phyloP scores from a whole-genome alignment of 1,139 yeast species.

The Magnusiomyces clavatus region DNA sequence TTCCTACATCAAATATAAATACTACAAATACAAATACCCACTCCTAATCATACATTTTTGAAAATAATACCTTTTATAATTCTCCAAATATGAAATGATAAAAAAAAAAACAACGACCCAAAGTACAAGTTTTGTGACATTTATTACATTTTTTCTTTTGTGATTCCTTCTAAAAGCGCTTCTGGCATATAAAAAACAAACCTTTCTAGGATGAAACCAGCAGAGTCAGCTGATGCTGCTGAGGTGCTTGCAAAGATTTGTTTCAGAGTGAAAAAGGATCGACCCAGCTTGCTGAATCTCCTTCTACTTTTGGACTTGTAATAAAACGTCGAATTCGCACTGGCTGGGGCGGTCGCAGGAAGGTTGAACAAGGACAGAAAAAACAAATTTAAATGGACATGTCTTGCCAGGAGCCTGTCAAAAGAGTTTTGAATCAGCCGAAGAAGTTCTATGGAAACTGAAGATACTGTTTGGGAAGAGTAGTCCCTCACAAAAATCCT shows the following conservation, averaged over 20 bases:
- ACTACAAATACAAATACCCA: no score
- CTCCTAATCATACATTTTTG: no score
- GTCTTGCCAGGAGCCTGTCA: slow-evolving; percentile 8
- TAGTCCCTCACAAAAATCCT: not conserved
- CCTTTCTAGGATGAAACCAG: not conserved
- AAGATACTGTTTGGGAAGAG: slow-evolving; percentile 1
- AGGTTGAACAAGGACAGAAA: slow-evolving; percentile 8
- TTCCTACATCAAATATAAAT: no score
- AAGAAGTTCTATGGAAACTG: slow-evolving; percentile 3
- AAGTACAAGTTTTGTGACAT: no score
- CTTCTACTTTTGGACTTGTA: not conserved
- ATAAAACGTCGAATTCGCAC: not conserved
- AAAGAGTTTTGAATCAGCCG: slow-evolving; percentile 11
- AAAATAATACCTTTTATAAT: no score
- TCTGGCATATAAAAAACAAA: slow-evolving; percentile 6
- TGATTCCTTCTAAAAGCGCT: not conserved
- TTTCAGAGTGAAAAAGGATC: not conserved
- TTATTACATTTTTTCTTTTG: not conserved
- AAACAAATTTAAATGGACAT: slow-evolving; percentile 7
- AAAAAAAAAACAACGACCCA: no score
- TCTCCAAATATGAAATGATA: no score
- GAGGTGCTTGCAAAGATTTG: not conserved
- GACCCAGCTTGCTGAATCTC: not conserved
- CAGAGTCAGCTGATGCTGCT: not conserved
- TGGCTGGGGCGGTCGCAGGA: slow-evolving; percentile 8